These are phyloP conservation scores for Suillus fuscotomentosus DNA, from an alignment of 768 basidiomycete genomes.

Conservation along the genomic window DNA sequence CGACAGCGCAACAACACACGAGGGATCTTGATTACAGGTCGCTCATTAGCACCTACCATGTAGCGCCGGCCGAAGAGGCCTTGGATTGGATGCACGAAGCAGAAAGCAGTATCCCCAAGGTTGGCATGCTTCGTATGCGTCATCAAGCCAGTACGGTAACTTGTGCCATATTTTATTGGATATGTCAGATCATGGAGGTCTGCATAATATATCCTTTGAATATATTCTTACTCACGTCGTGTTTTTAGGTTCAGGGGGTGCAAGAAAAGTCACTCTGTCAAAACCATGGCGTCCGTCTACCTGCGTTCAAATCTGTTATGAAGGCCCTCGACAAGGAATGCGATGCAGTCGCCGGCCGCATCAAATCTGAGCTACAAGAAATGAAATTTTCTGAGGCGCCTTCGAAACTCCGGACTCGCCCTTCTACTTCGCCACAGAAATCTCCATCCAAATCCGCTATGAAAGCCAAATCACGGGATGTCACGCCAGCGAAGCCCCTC, in stretches of 20 bases:
- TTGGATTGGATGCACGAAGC: constrained; percentile 34
- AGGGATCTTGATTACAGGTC: constrained; percentile 24
- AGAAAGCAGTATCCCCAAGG: constrained; percentile 24
- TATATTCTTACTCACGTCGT: neutral
- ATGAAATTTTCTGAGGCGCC: neutral
- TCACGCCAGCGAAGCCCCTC: constrained; percentile 29
- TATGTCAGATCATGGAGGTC: constrained; percentile 40
- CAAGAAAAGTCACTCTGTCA: constrained; percentile 19
- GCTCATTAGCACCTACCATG: constrained; percentile 29
- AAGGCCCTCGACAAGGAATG: constrained; percentile 23
- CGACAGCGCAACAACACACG: neutral
- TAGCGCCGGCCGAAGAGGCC: constrained; percentile 15
- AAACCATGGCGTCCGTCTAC: constrained; percentile 14
- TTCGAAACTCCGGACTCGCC: neutral
- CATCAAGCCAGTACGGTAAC: constrained; percentile 25
- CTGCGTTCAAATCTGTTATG: constrained; percentile 19
- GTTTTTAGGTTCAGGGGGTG: constrained; percentile 14
- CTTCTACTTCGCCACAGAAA: constrained; percentile 15
- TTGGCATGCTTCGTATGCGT: constrained; percentile 15
- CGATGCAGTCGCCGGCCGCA: constrained; percentile 23
- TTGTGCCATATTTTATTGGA: constrained; percentile 48
- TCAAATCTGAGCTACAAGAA: constrained; percentile 14
- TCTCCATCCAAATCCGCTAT: constrained; percentile 18
- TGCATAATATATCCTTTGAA: neutral
- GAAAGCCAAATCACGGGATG: constrained; percentile 15